These are phyloP conservation scores for Sambucus nigra DNA, from an alignment of 129 eudicot genomes.

Conservation along the genomic window DNA sequence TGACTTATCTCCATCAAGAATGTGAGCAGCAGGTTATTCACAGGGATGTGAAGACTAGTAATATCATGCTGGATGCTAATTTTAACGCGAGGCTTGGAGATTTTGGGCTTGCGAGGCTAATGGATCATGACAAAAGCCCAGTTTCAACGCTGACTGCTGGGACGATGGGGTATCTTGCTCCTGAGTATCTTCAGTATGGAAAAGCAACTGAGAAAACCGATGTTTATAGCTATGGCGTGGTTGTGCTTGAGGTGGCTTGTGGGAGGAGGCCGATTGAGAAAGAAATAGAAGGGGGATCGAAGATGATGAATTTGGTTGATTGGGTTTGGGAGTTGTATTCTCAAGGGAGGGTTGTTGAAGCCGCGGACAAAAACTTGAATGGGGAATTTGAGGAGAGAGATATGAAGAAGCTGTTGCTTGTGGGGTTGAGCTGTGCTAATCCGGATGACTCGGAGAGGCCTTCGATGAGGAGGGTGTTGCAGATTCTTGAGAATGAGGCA, in stretches of 20 bases:
- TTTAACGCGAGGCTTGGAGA: slow-evolving; percentile 66
- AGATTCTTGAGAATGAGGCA: slow-evolving; percentile 51
- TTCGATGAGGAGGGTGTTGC: slow-evolving; percentile 69
- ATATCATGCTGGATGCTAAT: slow-evolving; percentile 58
- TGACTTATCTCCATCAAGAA: slow-evolving; percentile 81
- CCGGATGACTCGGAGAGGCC: slow-evolving; percentile 68
- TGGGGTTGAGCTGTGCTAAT: slow-evolving; percentile 77
- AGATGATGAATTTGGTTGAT: slow-evolving; percentile 70
- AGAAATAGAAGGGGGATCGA: slow-evolving; percentile 24
- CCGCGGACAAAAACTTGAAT: slow-evolving; percentile 45
- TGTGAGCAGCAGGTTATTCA: slow-evolving; percentile 84
- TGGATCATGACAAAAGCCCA: slow-evolving; percentile 75
- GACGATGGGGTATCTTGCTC: slow-evolving; percentile 79
- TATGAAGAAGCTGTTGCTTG: slow-evolving; percentile 45
- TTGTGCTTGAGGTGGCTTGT: slow-evolving; percentile 67
- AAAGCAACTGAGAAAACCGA: slow-evolving; percentile 77
- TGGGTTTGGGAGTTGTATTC: slow-evolving; percentile 73
- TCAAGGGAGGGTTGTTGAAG: slow-evolving; percentile 44
- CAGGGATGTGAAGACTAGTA: slow-evolving; percentile 80
- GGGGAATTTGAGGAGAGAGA: slow-evolving; percentile 46
- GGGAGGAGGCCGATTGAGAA: slow-evolving; percentile 74
- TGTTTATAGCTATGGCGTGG: slow-evolving; percentile 74
- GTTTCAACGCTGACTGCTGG: slow-evolving; percentile 83
- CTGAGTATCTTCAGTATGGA: slow-evolving; percentile 84
- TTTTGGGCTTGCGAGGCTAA: slow-evolving; percentile 73